These are phyloP conservation scores for Tanacetum coccineum DNA, from an alignment of 129 eudicot species.

Conservation along the genomic window DNA sequence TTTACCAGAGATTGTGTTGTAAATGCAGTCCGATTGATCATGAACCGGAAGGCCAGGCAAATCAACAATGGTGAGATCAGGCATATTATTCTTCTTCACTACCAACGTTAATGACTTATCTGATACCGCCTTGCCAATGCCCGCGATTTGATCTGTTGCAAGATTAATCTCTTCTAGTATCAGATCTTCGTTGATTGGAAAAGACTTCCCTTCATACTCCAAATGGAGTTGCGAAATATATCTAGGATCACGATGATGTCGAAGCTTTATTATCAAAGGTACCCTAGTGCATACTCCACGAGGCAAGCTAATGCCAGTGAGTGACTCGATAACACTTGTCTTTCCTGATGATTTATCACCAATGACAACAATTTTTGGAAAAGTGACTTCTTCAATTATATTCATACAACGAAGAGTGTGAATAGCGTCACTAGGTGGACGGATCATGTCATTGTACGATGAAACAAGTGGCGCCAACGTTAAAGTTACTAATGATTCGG, in stretches of 20 bases:
- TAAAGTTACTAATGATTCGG: background rate
- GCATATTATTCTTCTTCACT: background rate
- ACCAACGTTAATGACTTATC: background rate
- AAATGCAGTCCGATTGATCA: background rate
- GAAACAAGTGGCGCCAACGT: background rate
- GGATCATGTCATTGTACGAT: background rate
- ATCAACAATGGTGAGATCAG: conserved; percentile 11
- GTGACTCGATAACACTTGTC: background rate
- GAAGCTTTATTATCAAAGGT: conserved; percentile 3
- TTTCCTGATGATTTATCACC: conserved; percentile 6
- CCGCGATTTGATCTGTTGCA: background rate
- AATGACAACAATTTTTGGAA: background rate
- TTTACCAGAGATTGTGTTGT: background rate
- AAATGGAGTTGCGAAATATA: background rate
- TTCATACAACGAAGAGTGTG: background rate
- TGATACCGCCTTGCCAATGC: background rate
- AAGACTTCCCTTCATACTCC: background rate
- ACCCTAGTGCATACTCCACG: conserved; percentile 1
- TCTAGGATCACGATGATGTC: background rate
- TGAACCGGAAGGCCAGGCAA: conserved; percentile 3
- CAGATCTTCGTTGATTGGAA: background rate
- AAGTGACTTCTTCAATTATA: background rate
- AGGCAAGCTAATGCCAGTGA: conserved; percentile 9
- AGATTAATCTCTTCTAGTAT: background rate
- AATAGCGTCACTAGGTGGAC: background rate